Evolutionary conservation across 2,329 filamentous ascomycete genomes (phyloP).

Genomic region (Colletotrichum sp.): DNA sequence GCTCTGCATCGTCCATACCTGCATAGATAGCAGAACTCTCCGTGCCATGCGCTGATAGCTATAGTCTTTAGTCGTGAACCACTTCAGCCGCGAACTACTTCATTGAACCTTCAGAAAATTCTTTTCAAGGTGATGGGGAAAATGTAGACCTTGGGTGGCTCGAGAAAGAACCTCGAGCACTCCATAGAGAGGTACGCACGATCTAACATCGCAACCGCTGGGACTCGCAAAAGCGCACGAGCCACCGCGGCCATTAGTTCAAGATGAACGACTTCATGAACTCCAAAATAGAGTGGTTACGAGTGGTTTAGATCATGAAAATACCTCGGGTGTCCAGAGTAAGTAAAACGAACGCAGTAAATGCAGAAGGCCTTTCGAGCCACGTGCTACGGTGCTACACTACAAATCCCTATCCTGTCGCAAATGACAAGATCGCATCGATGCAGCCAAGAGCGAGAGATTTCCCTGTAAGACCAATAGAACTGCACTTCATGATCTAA

Average conservation of each 20-base stretch:
- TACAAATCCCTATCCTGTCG: not conserved
- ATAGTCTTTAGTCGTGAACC: not conserved
- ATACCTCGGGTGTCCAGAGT: too few species aligned
- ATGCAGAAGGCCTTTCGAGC: too few species aligned
- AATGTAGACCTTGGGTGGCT: not conserved
- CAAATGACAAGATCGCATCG: not conserved
- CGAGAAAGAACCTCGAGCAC: too few species aligned
- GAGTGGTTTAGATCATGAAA: too few species aligned
- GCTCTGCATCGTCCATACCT: not conserved
- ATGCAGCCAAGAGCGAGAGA: not conserved
- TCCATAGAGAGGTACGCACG: too few species aligned
- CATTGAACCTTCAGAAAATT: not conserved
- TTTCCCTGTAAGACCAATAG: not conserved
- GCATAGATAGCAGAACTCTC: not conserved
- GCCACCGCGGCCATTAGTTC: too few species aligned
- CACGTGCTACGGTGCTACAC: too few species aligned
- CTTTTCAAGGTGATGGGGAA: rapidly evolving
- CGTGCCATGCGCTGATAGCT: not conserved
- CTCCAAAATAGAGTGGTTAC: too few species aligned
- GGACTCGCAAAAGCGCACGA: too few species aligned
- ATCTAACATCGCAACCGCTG: too few species aligned
- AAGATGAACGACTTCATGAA: too few species aligned
- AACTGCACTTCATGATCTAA: not conserved
- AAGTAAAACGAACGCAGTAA: too few species aligned
- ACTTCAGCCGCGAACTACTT: not conserved